Evolutionary conservation across 768 basidiomycete species (phyloP).

Genomic region (Tephrocybe sp.): DNA sequence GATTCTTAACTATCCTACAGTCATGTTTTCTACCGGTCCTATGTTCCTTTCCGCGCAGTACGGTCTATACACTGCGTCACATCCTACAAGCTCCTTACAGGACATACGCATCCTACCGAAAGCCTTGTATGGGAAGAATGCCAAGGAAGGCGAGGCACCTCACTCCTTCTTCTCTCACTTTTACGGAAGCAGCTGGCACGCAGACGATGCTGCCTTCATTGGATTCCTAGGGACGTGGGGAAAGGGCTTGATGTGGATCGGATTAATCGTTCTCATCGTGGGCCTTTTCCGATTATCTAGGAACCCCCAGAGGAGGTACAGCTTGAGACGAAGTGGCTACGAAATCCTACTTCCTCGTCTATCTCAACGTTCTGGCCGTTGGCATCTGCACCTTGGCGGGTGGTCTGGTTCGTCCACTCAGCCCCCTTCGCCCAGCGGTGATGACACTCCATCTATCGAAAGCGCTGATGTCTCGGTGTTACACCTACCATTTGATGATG

Average conservation of each 20-base stretch:
- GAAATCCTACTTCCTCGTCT: constrained; percentile 77
- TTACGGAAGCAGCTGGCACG: constrained; percentile 98
- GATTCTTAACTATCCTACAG: constrained; percentile 96
- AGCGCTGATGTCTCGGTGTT: constrained; percentile 55
- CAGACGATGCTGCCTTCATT: constrained; percentile 97
- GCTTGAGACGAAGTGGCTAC: constrained; percentile 64
- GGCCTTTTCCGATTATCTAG: constrained; percentile 62
- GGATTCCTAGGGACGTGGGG: constrained; percentile 89
- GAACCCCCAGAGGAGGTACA: constrained; percentile 55
- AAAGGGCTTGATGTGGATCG: constrained; percentile 83
- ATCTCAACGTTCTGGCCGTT: constrained; percentile 66
- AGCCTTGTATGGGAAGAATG: constrained; percentile 96
- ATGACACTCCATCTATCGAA: constrained; percentile 34
- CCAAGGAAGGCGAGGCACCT: constrained; percentile 74
- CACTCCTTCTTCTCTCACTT: constrained; percentile 95
- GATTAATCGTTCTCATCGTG: constrained; percentile 65
- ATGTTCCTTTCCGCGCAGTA: constrained; percentile 98
- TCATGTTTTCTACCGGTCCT: constrained; percentile 99
- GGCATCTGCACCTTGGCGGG: constrained; percentile 70
- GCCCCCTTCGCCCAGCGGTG: constrained; percentile 39
- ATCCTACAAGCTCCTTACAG: constrained; percentile 60
- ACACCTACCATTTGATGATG: constrained; percentile 57
- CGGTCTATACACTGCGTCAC: constrained; percentile 75
- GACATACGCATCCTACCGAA: constrained; percentile 93
- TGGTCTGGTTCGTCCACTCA: constrained; percentile 46